These are phyloP conservation scores for Zygnema circumcarinatum DNA, from an alignment of 139 green algal species.

Conservation along the genomic window DNA sequence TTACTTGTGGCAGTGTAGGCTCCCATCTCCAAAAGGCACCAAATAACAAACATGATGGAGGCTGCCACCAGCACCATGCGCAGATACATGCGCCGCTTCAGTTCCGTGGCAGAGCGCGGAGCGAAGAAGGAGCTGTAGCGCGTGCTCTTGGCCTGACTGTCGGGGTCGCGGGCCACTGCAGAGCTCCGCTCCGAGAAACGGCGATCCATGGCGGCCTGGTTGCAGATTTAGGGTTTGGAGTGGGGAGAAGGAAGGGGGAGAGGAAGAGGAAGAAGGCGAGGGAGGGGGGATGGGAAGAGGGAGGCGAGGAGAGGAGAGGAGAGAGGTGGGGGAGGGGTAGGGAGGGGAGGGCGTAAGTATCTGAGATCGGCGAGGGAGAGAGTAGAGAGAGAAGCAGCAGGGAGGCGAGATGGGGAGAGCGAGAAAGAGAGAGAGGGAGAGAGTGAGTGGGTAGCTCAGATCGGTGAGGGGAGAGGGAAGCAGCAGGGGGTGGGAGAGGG, in stretches of 20 bases:
- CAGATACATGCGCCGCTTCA: neutral
- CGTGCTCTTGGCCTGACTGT: neutral
- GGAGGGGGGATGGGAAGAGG: neutral
- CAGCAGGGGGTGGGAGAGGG: neutral
- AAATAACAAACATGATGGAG: constrained; percentile 13
- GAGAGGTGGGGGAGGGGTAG: neutral
- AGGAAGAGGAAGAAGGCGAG: neutral
- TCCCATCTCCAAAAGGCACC: neutral
- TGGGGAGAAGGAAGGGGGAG: neutral
- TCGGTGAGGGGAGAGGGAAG: neutral
- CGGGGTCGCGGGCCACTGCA: neutral
- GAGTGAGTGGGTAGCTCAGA: neutral
- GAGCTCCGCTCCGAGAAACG: neutral
- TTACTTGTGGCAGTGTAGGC: neutral
- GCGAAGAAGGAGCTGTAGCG: neutral
- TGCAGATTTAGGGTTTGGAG: neutral
- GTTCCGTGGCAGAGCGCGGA: neutral
- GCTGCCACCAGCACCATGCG: neutral
- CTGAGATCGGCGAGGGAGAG: neutral
- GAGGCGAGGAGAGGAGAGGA: neutral
- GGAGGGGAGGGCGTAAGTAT: neutral
- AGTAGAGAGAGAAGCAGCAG: neutral
- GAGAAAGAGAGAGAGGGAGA: neutral
- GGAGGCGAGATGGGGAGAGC: neutral
- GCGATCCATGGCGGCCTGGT: too few species aligned